Percentiles rank a stretch among this genome's conserved stretches.
phyloP scores from a whole-genome alignment of 2,329 filamentous ascomycete species.

The Fusarium paranaense region DNA sequence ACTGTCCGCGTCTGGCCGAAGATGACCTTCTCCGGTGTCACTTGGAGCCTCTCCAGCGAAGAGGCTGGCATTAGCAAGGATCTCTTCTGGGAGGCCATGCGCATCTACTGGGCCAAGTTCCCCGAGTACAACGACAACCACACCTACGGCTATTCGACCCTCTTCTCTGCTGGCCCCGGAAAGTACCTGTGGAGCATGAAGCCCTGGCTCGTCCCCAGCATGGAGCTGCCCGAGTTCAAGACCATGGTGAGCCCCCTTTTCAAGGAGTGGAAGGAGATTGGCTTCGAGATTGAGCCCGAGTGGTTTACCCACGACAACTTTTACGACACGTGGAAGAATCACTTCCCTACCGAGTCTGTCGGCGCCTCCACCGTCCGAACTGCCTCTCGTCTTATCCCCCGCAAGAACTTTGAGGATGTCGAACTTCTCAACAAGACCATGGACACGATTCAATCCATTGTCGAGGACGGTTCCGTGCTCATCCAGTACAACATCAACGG shows the following conservation, averaged over 20 bases:
- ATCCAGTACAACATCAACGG: conserved; percentile 42
- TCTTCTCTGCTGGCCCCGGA: conserved; percentile 27
- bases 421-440: conserved; percentile 35
- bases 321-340: conserved; percentile 52
- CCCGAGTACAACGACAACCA: conserved; percentile 46
- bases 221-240: conserved; percentile 48
- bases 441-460: conserved; percentile 30
- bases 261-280: conserved; percentile 44
- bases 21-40: conserved; percentile 48
- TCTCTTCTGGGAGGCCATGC: conserved; percentile 48
- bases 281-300: conserved; percentile 43
- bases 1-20: conserved; percentile 50
- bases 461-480: conserved; percentile 40
- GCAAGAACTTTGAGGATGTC: conserved; percentile 40
- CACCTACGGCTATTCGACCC: conserved; percentile 45
- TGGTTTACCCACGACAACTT: conserved; percentile 52
- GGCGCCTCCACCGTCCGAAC: conserved; percentile 42
- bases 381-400: conserved; percentile 56
- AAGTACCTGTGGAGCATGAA: conserved; percentile 46
- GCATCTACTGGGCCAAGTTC: conserved; percentile 48
- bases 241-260: conserved; percentile 47
- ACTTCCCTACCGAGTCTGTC: conserved; percentile 50
- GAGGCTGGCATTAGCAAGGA: conserved; percentile 45
- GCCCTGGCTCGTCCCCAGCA: conserved; percentile 52
- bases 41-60: conserved; percentile 50